A percentile compares a stretch with the other conserved stretches of the same genome.
These are phyloP conservation scores for Botrytis fragariae DNA, from an alignment of 2,329 filamentous ascomycete species.

Conservation along the genomic window DNA sequence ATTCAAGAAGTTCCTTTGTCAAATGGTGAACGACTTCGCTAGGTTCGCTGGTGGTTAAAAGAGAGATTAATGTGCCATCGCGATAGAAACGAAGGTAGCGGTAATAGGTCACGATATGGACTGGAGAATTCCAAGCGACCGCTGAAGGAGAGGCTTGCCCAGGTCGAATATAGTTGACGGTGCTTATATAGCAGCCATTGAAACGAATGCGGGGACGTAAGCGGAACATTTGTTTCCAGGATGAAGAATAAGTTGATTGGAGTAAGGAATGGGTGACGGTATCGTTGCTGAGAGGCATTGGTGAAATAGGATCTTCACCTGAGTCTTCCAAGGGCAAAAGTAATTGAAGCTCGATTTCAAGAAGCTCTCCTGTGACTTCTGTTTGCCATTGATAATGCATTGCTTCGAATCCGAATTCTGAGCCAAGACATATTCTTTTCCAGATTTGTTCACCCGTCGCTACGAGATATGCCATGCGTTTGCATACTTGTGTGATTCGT, in stretches of 20 bases:
- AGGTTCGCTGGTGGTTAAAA: constrained; percentile 79
- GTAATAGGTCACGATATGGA: constrained; percentile 97
- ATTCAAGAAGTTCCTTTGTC: constrained; percentile 63
- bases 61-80: constrained; percentile 77
- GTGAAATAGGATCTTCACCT: constrained; percentile 8
- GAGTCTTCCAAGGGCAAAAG: constrained; percentile 13
- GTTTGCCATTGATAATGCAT: constrained; percentile 81
- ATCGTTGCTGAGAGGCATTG: background rate
- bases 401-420: constrained; percentile 71
- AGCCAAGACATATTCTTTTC: constrained; percentile 69
- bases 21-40: constrained; percentile 84
- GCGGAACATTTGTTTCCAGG: constrained; percentile 72
- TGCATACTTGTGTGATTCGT: constrained; percentile 78
- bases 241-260: constrained; percentile 44
- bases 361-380: constrained; percentile 55
- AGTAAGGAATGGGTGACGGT: constrained; percentile 10
- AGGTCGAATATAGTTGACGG: constrained; percentile 87
- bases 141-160: constrained; percentile 71
- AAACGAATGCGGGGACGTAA: constrained; percentile 83
- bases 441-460: constrained; percentile 82
- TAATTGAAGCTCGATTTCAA: constrained; percentile 36
- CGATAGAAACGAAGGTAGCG: constrained; percentile 94
- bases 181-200: constrained; percentile 94
- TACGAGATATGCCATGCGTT: constrained; percentile 80
- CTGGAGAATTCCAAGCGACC: constrained; percentile 73